Evolutionary conservation across 495 filamentous ascomycete species (phyloP).

Genomic region (Aspergillus carlsbadensis): DNA sequence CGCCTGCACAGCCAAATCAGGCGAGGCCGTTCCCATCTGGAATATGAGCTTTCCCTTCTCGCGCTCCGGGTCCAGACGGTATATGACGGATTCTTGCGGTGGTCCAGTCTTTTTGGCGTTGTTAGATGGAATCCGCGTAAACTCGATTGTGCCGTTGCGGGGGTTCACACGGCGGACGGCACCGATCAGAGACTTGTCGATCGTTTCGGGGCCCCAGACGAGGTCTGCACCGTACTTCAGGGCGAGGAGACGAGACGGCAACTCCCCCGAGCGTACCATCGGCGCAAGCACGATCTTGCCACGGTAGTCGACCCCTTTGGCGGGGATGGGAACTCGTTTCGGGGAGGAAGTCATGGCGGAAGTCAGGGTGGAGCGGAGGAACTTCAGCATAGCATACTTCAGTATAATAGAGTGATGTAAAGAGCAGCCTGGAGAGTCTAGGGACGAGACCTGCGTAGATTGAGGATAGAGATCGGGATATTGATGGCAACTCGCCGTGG

Average conservation of each 20-base stretch:
- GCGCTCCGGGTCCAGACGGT: constrained; percentile 71
- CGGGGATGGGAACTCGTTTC: constrained; percentile 73
- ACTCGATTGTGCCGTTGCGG: constrained; percentile 75
- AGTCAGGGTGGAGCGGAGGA: constrained; percentile 54
- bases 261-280: constrained; percentile 95
- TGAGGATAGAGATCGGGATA: constrained; percentile 5
- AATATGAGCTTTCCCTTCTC: constrained; percentile 77
- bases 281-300: constrained; percentile 92
- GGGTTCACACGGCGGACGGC: constrained; percentile 73
- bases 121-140: constrained; percentile 71
- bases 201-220: constrained; percentile 96
- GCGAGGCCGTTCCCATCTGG: constrained; percentile 84
- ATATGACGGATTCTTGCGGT: constrained; percentile 71
- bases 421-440: background rate
- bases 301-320: constrained; percentile 87
- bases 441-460: background rate
- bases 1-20: constrained; percentile 77
- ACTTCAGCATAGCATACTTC: constrained; percentile 45
- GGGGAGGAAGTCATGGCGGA: constrained; percentile 54
- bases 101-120: constrained; percentile 47
- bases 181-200: constrained; percentile 88
- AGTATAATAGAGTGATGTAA: constrained; percentile 5
- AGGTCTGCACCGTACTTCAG: constrained; percentile 95
- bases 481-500: background rate
- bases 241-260: constrained; percentile 82